phyloP scores from a whole-genome alignment of 176 grass and related monocot species.

The Puccinellia tenuiflora region DNA sequence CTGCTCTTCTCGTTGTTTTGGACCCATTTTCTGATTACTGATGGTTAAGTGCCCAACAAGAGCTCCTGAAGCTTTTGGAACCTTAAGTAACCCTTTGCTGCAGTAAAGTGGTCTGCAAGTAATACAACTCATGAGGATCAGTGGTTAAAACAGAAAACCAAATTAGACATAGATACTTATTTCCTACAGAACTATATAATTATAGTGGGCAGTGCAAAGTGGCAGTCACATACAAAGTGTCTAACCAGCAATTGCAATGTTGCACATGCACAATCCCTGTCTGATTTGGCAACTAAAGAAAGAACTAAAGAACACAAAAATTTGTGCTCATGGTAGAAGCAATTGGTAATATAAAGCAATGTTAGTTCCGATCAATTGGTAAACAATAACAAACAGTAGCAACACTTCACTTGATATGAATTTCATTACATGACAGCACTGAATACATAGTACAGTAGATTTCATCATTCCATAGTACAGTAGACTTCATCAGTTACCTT shows the following conservation, averaged over 20 bases:
- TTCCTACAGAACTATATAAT: not conserved
- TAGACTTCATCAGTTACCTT: constrained; percentile 46
- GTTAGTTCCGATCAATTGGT: not conserved
- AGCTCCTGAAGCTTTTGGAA: constrained; percentile 42
- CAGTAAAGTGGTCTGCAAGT: constrained; percentile 71
- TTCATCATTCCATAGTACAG: not conserved
- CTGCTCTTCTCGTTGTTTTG: constrained; percentile 66
- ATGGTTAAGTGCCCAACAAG: constrained; percentile 67
- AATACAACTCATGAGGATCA: constrained; percentile 18
- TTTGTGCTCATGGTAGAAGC: not conserved
- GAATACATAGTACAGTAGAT: constrained; percentile 2
- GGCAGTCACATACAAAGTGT: not conserved
- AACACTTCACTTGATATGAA: constrained; percentile 13
- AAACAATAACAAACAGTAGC: constrained; percentile 17
- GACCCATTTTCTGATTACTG: constrained; percentile 37
- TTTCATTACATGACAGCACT: constrained; percentile 1
- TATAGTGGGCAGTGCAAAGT: not conserved
- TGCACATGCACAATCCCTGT: not conserved
- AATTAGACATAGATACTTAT: constrained; percentile 4
- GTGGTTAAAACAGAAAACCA: constrained; percentile 18
- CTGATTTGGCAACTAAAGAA: not conserved
- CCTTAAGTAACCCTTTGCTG: constrained; percentile 84
- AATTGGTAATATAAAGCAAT: not conserved
- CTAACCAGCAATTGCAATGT: not conserved
- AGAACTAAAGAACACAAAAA: constrained; percentile 2